Evolutionary conservation across 2,329 filamentous ascomycete genomes (phyloP), one percentile per base, ranked within the genome.

Genomic region (Fusarium multiceps): DNA sequence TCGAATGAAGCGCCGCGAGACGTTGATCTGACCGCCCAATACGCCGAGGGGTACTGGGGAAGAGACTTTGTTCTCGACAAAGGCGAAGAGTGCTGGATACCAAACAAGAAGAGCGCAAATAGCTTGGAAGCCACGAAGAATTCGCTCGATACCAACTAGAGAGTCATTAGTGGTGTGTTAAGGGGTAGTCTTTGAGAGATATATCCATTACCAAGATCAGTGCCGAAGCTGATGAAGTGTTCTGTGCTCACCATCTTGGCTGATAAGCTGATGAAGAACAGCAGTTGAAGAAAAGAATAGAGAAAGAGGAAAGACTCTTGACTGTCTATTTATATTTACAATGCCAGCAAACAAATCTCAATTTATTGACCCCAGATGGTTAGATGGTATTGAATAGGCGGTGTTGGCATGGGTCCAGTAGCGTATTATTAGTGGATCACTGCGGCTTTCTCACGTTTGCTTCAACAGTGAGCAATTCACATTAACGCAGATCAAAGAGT

Each of bases 1-100:
- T 14, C 92, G 88, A 75, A 93, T 85, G 78, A 87, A 89, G 23
- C 90, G 87, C 40, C 92, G 84, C 20, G 80, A 79, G 45, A 87
- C 74, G 66, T 82, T 84, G 56, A 88, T 74, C 41, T 81, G 81
- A 46, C 74, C 66, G 63, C 81, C 80, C 20, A 88, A 73, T 7
- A 69, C 53, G 37, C 71, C 57, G 30, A 83, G 78, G 32, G 79
- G 76, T 11, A 76, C 63, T n/a, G 74, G 74, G 18, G 80, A 76
- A 11, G 77, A 66, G 9, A 77, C 42, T 68, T 76, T 49, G 55
- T 73, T 63, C 48, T 81, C 69, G 16, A 82, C 58, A 9, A 80
- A 63, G 28, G 79, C 71, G 30, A 84, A 75, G 23, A 85, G 77
- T 20, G 81, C 47, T 7, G 85, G 78, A 62, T 82, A 85, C 14